Evolutionary conservation across 257 asterid genomes (phyloP).

Genomic region (Capsicum chinense): DNA sequence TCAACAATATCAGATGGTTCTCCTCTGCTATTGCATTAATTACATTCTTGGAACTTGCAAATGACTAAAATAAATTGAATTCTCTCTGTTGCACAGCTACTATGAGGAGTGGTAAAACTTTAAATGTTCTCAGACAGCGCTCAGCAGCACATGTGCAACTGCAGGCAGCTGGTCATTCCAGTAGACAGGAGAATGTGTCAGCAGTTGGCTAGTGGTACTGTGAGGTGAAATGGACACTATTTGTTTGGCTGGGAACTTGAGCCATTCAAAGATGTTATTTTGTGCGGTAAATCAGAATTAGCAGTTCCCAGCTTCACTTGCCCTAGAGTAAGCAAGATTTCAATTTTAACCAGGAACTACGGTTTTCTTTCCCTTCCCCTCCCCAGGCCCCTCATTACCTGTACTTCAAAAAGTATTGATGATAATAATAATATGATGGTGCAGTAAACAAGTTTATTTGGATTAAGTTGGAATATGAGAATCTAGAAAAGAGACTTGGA

Average conservation of each 20-base stretch:
- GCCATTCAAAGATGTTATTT: not conserved
- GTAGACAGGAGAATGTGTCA: constrained; percentile 3
- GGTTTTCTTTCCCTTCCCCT: constrained; percentile 16
- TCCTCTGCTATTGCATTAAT: not conserved
- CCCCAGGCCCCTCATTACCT: not conserved
- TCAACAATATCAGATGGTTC: not conserved
- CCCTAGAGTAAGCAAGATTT: not conserved
- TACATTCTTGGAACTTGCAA: not conserved
- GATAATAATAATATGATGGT: not conserved
- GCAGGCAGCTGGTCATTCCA: not conserved
- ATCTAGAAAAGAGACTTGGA: not conserved
- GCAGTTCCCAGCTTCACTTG: not conserved
- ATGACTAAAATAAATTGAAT: not conserved
- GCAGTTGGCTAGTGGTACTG: not conserved
- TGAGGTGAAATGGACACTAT: not conserved
- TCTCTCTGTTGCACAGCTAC: not conserved
- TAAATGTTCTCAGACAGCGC: not conserved
- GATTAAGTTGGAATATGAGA: not conserved
- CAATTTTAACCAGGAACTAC: not conserved
- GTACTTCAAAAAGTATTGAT: not conserved
- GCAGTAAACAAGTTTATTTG: not conserved
- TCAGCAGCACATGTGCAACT: not conserved
- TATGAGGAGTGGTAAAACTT: not conserved
- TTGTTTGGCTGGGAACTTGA: not conserved
- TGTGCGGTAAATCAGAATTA: not conserved